Evolutionary conservation across 345 rosid genomes (phyloP), one percentile per base, ranked within the genome.

Genomic region (Boechera divaricarpa): DNA sequence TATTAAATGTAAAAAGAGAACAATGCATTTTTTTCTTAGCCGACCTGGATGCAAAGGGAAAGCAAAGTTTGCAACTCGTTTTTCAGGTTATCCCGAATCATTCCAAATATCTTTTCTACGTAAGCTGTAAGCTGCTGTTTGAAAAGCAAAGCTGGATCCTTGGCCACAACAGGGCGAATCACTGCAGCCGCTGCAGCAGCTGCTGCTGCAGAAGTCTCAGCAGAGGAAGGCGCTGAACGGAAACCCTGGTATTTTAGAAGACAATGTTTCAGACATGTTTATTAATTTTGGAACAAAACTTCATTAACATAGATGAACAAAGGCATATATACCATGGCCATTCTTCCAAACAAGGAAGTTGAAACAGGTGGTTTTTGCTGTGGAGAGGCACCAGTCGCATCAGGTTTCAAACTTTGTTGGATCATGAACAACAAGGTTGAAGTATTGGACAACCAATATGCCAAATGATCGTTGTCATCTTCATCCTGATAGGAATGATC

Each of bases 61-160:
- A 94, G 92, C 66, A 85, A 87, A 66, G 94, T 85, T 39, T 87
- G 85, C 79, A 94, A 77, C 75, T 92, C 97, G 76, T 89, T 92
- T 85, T 95, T 95, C 86, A 95, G 81, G 86, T 92, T 95, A 84
- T 95, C 99, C 59, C 99, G 85, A 71, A 95, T 87, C 61, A 94
- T 95, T 77, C 99, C 99, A 67, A 89, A 95, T 62, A 95, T 95
- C 76, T 89, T 95, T 86, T 95, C 99, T 75, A 94, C 95, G 59
- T 90, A 94, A 26, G 98, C 98, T 15, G 98, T 92, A 65, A 94
- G 93, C 82, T 94, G 98, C 79, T 86, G 94, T 74, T 90, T 92
- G 81, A 94, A 94, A 78, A 94, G 97, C 80, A 94, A 82, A 73
- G 98, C 98, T 62, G 98, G 98, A 71, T 94, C 91, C 75, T 89